Evolutionary conservation across 2,329 filamentous ascomycete genomes (phyloP).

Genomic region (Nothopassalora personata): DNA sequence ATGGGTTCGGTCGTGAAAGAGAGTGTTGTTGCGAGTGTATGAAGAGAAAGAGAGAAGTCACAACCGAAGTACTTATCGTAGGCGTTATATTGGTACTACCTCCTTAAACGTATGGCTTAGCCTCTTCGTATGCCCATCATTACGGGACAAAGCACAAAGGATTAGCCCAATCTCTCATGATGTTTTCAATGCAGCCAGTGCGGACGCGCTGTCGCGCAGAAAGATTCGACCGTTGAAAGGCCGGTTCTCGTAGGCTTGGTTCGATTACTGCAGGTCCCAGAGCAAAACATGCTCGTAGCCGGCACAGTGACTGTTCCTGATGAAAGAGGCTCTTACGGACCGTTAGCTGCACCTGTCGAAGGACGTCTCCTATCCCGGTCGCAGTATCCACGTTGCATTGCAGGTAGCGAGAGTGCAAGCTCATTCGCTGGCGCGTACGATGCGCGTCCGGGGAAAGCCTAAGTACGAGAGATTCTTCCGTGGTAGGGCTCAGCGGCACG

Average conservation of each 20-base stretch:
- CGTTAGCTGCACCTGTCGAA: neutral
- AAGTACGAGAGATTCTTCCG: neutral
- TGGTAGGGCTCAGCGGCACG: neutral
- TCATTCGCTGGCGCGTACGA: neutral
- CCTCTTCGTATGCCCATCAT: neutral
- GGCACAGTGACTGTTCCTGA: neutral
- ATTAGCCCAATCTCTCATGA: neutral
- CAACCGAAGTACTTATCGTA: neutral
- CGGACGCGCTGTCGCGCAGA: neutral
- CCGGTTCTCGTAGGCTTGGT: neutral
- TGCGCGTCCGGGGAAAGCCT: neutral
- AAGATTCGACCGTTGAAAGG: neutral
- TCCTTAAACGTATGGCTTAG: constrained; percentile 1
- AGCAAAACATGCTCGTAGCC: neutral
- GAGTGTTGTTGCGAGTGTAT: neutral
- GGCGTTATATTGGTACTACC: neutral
- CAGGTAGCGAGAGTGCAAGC: neutral
- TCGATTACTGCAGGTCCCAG: neutral
- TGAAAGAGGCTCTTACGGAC: neutral
- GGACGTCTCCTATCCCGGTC: neutral
- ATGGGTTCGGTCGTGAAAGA: neutral
- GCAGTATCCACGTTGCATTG: neutral
- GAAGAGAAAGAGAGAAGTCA: neutral
- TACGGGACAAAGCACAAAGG: constrained; percentile 1
- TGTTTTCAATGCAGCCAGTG: neutral